These are phyloP conservation scores for Neurospora sp. DNA, from an alignment of 2,329 filamentous ascomycete species.

Conservation along the genomic window DNA sequence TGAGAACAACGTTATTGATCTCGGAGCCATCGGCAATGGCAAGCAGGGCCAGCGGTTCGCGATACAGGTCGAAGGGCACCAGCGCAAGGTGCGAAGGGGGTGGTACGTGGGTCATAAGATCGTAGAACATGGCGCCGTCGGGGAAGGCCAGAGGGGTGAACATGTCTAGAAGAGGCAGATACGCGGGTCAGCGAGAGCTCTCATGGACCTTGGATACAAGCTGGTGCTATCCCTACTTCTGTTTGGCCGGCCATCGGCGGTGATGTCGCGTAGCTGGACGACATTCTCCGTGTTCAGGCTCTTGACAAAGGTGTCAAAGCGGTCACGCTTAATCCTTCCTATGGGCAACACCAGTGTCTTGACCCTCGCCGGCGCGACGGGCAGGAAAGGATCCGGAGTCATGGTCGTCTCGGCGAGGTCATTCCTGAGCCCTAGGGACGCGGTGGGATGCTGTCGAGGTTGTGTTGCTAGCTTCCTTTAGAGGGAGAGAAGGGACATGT, in stretches of 20 bases:
- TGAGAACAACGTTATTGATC: slow-evolving; percentile 43
- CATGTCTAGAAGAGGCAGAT: slow-evolving; percentile 52
- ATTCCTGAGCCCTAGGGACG: slow-evolving; percentile 11
- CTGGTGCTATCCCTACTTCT: slow-evolving; percentile 52
- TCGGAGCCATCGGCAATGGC: slow-evolving; percentile 77
- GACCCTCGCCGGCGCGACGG: slow-evolving; percentile 83
- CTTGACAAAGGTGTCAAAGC: slow-evolving; percentile 70
- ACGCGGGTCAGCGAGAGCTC: slow-evolving; percentile 10
- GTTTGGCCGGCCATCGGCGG: slow-evolving; percentile 71
- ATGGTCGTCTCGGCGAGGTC: slow-evolving; percentile 34
- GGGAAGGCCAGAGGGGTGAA: slow-evolving; percentile 88
- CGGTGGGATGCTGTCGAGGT: background rate
- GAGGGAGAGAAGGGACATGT: slow-evolving; percentile 13
- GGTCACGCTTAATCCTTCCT: slow-evolving; percentile 71
- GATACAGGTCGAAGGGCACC: slow-evolving; percentile 82
- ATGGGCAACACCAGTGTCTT: slow-evolving; percentile 79
- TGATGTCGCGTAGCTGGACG: slow-evolving; percentile 77
- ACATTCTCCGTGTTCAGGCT: slow-evolving; percentile 71
- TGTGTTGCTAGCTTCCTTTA: background rate
- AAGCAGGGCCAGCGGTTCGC: slow-evolving; percentile 74
- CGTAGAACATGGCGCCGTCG: slow-evolving; percentile 76
- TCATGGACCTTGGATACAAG: background rate
- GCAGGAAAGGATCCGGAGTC: slow-evolving; percentile 81
- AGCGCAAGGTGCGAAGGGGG: slow-evolving; percentile 70
- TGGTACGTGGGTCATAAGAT: slow-evolving; percentile 70